Evolutionary conservation across 108 stramenopile species (phyloP), one percentile per base, ranked within the genome.

Genomic region (Pseudonitzschia multiseries): DNA sequence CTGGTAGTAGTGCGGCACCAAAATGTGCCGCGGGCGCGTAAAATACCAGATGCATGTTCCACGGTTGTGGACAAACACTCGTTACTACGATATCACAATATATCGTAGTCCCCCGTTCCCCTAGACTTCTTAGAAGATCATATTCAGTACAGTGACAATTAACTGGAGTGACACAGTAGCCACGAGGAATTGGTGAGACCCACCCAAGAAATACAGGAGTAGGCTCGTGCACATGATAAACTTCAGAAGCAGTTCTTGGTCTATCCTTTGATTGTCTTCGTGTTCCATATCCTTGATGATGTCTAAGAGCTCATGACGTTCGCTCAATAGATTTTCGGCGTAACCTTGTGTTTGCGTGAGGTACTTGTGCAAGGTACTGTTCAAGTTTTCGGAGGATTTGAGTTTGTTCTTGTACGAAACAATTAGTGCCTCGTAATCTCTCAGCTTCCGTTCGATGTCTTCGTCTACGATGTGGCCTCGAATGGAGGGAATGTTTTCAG

Each of bases 221-320:
- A 73, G 33, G 43, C 72, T 65, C 6, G 63, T 63, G 28, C 21
- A 48, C 63, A 73, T 65, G 50, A 73, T 64, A 21, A 64, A 59
- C 72, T 73, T 73, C 50, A 73, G 15, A 13, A 73, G 61, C 14
- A 73, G 36, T 22, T 73, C 33, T 44, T 73, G 72, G 51, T 73
- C 72, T 4, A 73, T 8, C 24, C 21, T 40, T 40, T 24, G 44
- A 4, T 27, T 50, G 26, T 52, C 72, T 52, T 73, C 72, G 13
- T 73, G 18, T 36, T 73, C 50, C 61, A 73, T 65, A 0, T 50
- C 63, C 8, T 65, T 6, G 14, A 73, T 53, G 18, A 51, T 21
- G 14, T 63, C 26, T 5, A 73, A 3, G 4, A 73, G 63, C 48
- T 73, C 48, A 14, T 73, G 28, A 1, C 72, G 62, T 29, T 73